phyloP scores from a whole-genome alignment of 1,284 basidiomycete genomes.

The Marasmius fiardii region DNA sequence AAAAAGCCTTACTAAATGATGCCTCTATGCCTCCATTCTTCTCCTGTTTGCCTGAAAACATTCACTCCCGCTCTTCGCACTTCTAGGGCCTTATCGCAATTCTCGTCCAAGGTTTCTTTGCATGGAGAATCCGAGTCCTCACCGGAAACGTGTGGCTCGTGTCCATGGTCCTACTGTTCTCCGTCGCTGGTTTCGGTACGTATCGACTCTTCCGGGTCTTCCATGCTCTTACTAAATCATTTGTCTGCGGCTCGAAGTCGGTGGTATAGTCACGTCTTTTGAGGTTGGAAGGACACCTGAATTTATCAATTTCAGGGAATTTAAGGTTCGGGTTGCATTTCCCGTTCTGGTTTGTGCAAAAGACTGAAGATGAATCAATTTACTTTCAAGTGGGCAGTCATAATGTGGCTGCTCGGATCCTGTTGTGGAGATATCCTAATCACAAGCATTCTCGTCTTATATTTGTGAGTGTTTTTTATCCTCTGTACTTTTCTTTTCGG shows the following conservation, averaged over 20 bases:
- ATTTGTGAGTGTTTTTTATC: constrained; percentile 29
- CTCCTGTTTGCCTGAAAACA: too few species aligned
- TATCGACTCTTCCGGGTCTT: neutral
- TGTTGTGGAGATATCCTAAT: constrained; percentile 33
- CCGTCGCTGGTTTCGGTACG: constrained; percentile 22
- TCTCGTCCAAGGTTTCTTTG: constrained; percentile 34
- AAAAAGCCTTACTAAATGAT: neutral
- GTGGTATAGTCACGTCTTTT: constrained; percentile 26
- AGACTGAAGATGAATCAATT: neutral
- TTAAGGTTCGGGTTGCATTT: constrained; percentile 20
- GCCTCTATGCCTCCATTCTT: too few species aligned
- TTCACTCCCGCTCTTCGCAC: too few species aligned
- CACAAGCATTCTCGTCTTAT: constrained; percentile 29
- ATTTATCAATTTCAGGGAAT: constrained; percentile 29
- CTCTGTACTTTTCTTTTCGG: neutral
- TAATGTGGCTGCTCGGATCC: constrained; percentile 28
- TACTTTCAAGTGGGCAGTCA: constrained; percentile 19
- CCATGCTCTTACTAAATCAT: neutral
- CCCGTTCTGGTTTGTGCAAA: neutral
- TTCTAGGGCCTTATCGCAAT: constrained; percentile 30
- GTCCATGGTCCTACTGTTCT: constrained; percentile 22
- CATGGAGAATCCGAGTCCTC: constrained; percentile 33
- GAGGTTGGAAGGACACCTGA: constrained; percentile 20
- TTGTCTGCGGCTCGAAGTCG: constrained; percentile 17
- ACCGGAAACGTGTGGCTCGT: constrained; percentile 24